Base-by-base conservation (phyloP, 352 stramenopile species). In the Hyaloperonospora brassicae region DNA sequence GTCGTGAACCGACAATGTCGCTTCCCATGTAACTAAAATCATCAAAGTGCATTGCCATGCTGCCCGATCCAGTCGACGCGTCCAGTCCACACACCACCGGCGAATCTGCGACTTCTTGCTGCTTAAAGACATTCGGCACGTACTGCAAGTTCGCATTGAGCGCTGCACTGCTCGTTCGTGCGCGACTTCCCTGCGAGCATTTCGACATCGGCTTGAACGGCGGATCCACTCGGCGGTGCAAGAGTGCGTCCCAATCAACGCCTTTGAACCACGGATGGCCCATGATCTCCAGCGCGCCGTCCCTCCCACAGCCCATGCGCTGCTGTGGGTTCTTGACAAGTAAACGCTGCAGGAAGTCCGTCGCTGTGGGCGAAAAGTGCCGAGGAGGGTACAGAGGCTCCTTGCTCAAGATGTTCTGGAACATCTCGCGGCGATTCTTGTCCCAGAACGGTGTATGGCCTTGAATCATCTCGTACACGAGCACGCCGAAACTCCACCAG, bases 1-100 rank as follows among this genome's bases (percentile, higher is more conserved):
- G 78, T n/a, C 82, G 73, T 24, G 79, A 90, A 27, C 82, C 82
- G 61, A 89, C 86, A 49, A 93, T 82, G 47, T 90, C 82, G 57
- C 82, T 93, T 50, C 80, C 83, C 81, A 90, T 90, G 63, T 91
- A 93, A 45, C 76, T 89, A 55, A 91, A 93, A 59, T 91, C 79
- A 30, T 93, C 83, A 41, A 93, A 93, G 60, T 91, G 80, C 80
- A 89, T 89, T 34, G 81, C 77, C 60, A 82, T 68, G 24, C 79
- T 68, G n/a, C 59, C 72, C 14, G 74, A 86, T 25, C 76, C 75
- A 1, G 57, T 68, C 5, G 64, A 73, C 6, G 64, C 66, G 13
- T 59, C 62, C 17, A 86, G 60, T 12, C 71, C 66, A 46, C 74
- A 67, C 27, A 87, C 66, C 22, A 86, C 76, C 22, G 83, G 83